Evolutionary conservation across 1,284 basidiomycete species (phyloP).

Genomic region (Coniferiporia weirii): DNA sequence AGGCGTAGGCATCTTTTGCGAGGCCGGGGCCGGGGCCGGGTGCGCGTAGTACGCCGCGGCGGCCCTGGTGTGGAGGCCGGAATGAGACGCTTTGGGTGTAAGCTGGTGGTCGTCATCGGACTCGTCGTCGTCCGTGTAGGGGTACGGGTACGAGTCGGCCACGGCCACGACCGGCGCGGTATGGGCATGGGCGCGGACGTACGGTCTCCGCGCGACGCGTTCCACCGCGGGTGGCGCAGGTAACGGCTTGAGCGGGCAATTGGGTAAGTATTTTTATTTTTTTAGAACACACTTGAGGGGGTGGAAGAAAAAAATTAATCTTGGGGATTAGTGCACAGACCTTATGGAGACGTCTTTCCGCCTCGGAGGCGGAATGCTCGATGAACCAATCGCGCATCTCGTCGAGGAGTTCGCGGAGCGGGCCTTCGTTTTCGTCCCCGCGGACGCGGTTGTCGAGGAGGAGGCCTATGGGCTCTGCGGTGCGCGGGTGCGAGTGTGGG

Average conservation of each 20-base stretch:
- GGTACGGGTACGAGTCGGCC: background rate
- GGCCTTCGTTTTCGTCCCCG: constrained; percentile 8
- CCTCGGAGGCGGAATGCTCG: constrained; percentile 9
- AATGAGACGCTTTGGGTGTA: background rate
- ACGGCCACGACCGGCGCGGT: background rate
- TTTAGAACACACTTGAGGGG: background rate
- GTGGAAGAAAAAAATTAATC: too few relatives aligned
- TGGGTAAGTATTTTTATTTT: background rate
- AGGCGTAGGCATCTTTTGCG: background rate
- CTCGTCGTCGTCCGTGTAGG: background rate
- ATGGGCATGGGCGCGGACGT: background rate
- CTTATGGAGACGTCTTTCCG: constrained; percentile 2
- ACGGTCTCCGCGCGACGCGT: too few relatives aligned
- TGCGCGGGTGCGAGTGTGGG: background rate
- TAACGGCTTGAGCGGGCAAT: background rate
- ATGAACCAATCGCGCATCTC: constrained; percentile 17
- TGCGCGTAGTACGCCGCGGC: background rate
- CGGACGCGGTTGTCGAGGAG: background rate
- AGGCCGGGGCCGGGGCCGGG: background rate
- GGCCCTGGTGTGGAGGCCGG: constrained; percentile 1
- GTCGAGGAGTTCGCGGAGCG: constrained; percentile 13
- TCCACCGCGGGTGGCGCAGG: background rate
- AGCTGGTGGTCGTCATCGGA: constrained; percentile 11
- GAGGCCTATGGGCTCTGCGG: too few relatives aligned
- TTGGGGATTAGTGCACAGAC: too few relatives aligned